Base-by-base conservation (phyloP, 495 filamentous ascomycete genomes). In the Emericellopsis terricola region DNA sequence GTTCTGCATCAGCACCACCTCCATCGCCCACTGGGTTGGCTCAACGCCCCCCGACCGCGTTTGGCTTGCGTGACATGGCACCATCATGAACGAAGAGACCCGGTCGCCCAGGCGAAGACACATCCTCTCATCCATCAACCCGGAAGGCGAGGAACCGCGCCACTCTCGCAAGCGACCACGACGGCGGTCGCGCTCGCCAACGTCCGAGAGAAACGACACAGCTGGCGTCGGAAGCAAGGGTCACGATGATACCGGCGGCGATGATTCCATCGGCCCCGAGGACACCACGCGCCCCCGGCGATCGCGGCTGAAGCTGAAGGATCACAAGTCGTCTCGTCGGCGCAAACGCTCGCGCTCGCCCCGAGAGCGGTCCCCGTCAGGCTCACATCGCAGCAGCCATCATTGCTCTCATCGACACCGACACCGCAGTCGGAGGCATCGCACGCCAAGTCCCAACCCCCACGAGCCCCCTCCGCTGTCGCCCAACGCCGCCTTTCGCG, bases 401-500 rank as follows among this genome's bases (percentile, higher is more conserved):
- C 52, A 60, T 38, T 49, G 49, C 31, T 43, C 43, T 21, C 41
- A 53, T 26, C 41, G 41, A 0, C 47, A 48, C 24, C 44, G 43
- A 10, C 21, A 20, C 13, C 47, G 41, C 36, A 39, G 43, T 38
- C 49, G 43, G 21, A 46, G 48, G 34, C 43, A 40, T 0, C 47
- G 42, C 36, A 49, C 48, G 5, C 45, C 55, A n/a, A n/a, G n/a
- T n/a, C 42, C 48, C 19, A 32, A 65, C 33, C 54, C 59, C 11
- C 65, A 67, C 51, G 62, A 69, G 21, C 55, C 64, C 30, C 65
- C 63, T 2, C 60, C 66, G 21, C 52, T 73, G 11, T 65, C 75
- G 41, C 63, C 79, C 4, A 67, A 75, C 14, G 56, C 64, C 8
- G 85, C 86, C 11, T 97, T 97, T 55, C 77, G 82, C 17, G 82